A percentile compares a stretch with the other conserved stretches of the same genome.
phyloP scores from a whole-genome alignment of 768 basidiomycete genomes.

The Ramaria sp. region DNA sequence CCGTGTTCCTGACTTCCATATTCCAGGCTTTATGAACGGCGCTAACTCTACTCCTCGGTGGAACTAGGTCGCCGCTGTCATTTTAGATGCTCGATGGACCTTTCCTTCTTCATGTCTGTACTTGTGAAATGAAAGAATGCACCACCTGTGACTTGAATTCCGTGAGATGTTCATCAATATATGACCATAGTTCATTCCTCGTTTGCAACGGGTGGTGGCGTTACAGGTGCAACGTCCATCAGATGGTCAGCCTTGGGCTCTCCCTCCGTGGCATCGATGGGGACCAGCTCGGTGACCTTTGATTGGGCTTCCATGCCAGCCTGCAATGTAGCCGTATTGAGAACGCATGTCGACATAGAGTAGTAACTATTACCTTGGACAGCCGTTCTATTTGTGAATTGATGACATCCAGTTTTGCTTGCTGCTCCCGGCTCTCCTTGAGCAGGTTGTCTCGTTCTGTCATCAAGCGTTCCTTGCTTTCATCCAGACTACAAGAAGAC shows the following conservation, averaged over 20 bases:
- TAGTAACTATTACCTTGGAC: constrained; percentile 46
- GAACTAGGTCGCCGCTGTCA: too few relatives aligned
- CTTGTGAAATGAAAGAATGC: too few relatives aligned
- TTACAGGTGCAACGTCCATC: not conserved
- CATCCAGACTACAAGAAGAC: constrained; percentile 48
- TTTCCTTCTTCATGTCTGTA: too few relatives aligned
- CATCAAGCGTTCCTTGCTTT: constrained; percentile 54
- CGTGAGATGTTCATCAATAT: too few relatives aligned
- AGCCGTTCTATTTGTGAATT: constrained; percentile 69
- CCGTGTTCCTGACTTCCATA: too few relatives aligned
- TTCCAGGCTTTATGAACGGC: too few relatives aligned
- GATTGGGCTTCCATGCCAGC: constrained; percentile 63
- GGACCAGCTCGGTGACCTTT: constrained; percentile 60
- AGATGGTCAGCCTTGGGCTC: not conserved
- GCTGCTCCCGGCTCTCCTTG: constrained; percentile 69
- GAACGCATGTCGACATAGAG: not conserved
- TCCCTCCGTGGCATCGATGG: constrained; percentile 18
- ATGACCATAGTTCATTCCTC: not conserved
- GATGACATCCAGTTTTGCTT: constrained; percentile 62
- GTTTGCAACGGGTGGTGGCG: not conserved
- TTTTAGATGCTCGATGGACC: too few relatives aligned
- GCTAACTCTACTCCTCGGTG: too few relatives aligned
- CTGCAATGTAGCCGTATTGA: constrained; percentile 24
- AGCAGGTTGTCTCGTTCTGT: constrained; percentile 69
- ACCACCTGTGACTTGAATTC: too few relatives aligned